Evolutionary conservation across 495 filamentous ascomycete genomes (phyloP), one percentile per base, ranked within the genome.

Genomic region (Xylaria flabelliformis): DNA sequence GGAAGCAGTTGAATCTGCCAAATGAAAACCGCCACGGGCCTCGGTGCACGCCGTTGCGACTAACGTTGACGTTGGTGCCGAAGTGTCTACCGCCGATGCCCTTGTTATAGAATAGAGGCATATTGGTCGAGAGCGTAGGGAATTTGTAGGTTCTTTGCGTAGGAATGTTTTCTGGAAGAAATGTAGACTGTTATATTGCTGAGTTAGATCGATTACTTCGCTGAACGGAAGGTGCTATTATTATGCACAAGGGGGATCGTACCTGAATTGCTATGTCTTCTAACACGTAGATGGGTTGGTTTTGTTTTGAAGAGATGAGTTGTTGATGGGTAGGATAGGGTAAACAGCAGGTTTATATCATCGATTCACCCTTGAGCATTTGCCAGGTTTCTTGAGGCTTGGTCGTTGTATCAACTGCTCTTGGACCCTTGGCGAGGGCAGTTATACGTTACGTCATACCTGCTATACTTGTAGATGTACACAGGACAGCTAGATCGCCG

Each of bases 1-100:
- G 76, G 76, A 81, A 81, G 74, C 80, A 81, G 76, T 73, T 78
- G 67, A 77, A 81, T 29, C 26, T 71, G 58, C 77, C 74, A 32
- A 80, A 73, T 58, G 73, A 74, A 59, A 80, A 77, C 7, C 77
- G 72, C 80, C 80, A 81, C 0, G 78, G 75, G 34, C 78, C 78
- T 15, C 78, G 72, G 44, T 74, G 78, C 1, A 81, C 73, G 44
- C 77, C 78, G 44, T 79, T 71, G 51, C 75, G 72, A 59, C 76
- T 73, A 19, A 74, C 77, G 50, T 74, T 73, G 26, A 80, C 74
- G 70, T 62, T 77, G 21, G 80, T 81, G 59, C 78, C 78, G 69
- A 80, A 74, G 64, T 79, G 77, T 48, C 77, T 72, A 41, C 75
- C 73, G 36, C 78, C 80, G 41, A 80, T 48, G 51, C 64, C 65